Evolutionary conservation across 2,329 filamentous ascomycete genomes (phyloP), one percentile per base, ranked within the genome.

Genomic region (Trichocomaceae sp.): DNA sequence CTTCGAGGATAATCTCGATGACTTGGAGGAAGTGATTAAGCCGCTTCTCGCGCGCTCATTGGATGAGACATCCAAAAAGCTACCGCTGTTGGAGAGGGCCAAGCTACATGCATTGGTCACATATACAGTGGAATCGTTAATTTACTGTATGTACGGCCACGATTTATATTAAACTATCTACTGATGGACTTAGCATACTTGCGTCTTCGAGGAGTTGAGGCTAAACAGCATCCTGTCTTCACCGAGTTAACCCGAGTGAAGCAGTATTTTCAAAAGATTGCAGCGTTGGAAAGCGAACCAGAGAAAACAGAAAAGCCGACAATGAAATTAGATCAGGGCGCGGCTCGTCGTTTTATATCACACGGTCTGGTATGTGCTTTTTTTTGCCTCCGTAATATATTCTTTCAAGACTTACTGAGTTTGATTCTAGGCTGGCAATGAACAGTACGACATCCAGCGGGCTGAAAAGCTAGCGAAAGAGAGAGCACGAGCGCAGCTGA

Each of bases 201-300:
- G 20, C 84, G 85, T 58, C 80, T 96, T 8, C 85, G 90, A 62
- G 90, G 87, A 55, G 79, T 85, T 29, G 82, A 96, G 65, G 85
- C 88, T n/a, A 90, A 87, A 69, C 80, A 87, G 51, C 92, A 97
- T 68, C 81, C 88, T 26, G 83, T 99, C 57, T 93, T 90, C 72
- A 80, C 81, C 57, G 93, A 99, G 75, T 80, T 99, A 59, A 86
- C 83, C 56, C 84, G 93, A 55, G 85, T 97, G 52, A 90, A 86
- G 70, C 87, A 90, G 67, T 97, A 97, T 71, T 95, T 96, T 72
- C 83, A 82, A 57, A 99, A 97, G 76, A 92, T 97, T 69, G 89
- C 93, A 66, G 77, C 78, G 13, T 80, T 83, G 2, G 90, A 96
- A 71, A 79, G 77, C 6, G 80, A 82, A 1, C 78, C 80, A 3